Percentiles rank a stretch among this genome's conserved stretches.
phyloP scores from a whole-genome alignment of 108 stramenopile species.

The Skeletonema tropicum region DNA sequence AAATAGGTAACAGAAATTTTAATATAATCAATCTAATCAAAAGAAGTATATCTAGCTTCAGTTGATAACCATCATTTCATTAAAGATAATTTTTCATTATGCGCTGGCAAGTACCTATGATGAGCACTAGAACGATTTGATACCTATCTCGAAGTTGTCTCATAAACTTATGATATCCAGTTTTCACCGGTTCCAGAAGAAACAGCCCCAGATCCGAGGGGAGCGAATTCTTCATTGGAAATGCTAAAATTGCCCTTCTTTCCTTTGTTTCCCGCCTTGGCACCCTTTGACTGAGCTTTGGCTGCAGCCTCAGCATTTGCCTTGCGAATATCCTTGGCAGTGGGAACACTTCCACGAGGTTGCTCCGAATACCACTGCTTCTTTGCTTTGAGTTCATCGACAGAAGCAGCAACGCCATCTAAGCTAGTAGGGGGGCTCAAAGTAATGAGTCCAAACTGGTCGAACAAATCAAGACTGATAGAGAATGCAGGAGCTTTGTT shows the following conservation, averaged over 20 bases:
- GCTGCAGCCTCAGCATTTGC: constrained; percentile 66
- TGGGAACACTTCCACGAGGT: constrained; percentile 90
- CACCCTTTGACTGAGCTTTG: constrained; percentile 44
- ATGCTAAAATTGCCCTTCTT: constrained; percentile 63
- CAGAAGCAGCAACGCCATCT: constrained; percentile 74
- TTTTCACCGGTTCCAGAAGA: constrained; percentile 18
- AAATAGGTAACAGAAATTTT: no score
- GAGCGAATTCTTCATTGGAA: constrained; percentile 71
- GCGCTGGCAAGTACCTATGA: not conserved
- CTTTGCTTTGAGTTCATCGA: constrained; percentile 88
- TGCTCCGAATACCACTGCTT: constrained; percentile 93
- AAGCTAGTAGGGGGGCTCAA: constrained; percentile 80
- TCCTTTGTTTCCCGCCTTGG: constrained; percentile 10
- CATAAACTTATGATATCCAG: not conserved
- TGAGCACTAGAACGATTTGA: not conserved
- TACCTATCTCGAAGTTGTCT: not conserved
- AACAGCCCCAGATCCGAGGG: constrained; percentile 66
- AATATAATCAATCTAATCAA: no score
- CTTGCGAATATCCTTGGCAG: constrained; percentile 89
- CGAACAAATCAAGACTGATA: constrained; percentile 82
- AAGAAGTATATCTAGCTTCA: not conserved
- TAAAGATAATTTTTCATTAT: constrained; percentile 1
- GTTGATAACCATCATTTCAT: not conserved
- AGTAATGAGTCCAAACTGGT: constrained; percentile 83
- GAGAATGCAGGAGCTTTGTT: constrained; percentile 66